Conservation (phyloP, 805 yeast genomes). For the Candida bentonensis region DNA sequence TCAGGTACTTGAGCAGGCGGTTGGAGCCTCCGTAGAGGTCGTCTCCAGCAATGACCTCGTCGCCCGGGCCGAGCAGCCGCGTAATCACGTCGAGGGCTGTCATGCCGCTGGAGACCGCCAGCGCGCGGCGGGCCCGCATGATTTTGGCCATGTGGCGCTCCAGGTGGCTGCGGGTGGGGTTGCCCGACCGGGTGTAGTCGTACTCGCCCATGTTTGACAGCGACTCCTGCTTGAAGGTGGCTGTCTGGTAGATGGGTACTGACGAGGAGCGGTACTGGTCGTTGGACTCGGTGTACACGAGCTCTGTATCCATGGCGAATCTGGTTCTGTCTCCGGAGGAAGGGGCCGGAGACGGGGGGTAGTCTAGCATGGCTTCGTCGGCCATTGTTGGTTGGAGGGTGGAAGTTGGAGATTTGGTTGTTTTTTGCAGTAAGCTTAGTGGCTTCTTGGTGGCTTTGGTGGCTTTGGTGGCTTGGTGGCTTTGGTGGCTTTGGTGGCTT, state of each 20-base stretch:
- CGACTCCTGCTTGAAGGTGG: slow-evolving; percentile 80
- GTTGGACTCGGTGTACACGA: slow-evolving; percentile 43
- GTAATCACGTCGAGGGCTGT: slow-evolving; percentile 78
- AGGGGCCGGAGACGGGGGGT: slow-evolving; percentile 25
- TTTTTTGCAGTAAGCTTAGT: background rate
- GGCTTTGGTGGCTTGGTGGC: too few relatives aligned
- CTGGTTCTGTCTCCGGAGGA: slow-evolving; percentile 18
- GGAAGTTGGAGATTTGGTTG: slow-evolving; percentile 1
- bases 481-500: too few relatives aligned
- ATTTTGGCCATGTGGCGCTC: slow-evolving; percentile 67
- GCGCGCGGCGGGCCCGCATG: slow-evolving; percentile 63
- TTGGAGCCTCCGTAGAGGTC: slow-evolving; percentile 93
- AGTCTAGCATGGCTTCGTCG: slow-evolving; percentile 3
- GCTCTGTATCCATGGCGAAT: slow-evolving; percentile 53
- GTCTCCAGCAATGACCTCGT: slow-evolving; percentile 85
- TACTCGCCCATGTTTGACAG: slow-evolving; percentile 65
- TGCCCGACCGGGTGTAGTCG: slow-evolving; percentile 84
- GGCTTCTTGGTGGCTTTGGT: background rate
- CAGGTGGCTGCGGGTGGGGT: slow-evolving; percentile 75
- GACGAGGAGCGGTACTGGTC: slow-evolving; percentile 72
- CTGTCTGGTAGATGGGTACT: slow-evolving; percentile 83
- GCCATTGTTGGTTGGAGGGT: too few relatives aligned
- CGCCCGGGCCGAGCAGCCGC: slow-evolving; percentile 63
- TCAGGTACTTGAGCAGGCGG: slow-evolving; percentile 61
- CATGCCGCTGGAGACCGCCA: slow-evolving; percentile 87